Percentiles rank a stretch among this genome's conserved stretches.
Conservation (phyloP, 2,329 filamentous ascomycete genomes). For the Microdochium bolleyi region DNA sequence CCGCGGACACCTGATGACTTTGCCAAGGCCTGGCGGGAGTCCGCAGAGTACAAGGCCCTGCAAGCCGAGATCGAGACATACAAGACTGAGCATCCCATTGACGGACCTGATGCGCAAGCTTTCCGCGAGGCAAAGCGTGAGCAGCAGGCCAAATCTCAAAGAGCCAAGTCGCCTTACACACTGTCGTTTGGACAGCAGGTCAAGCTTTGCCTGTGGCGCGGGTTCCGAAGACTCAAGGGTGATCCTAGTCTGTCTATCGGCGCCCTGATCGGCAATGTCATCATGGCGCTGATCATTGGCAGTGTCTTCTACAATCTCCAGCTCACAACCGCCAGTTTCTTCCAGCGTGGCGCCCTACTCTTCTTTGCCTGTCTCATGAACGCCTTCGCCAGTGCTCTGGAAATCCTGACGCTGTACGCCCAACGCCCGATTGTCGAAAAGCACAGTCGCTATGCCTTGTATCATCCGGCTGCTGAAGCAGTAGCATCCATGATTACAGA, state of each 20-base stretch:
- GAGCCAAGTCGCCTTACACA: slow-evolving; percentile 72
- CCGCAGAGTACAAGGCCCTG: slow-evolving; percentile 39
- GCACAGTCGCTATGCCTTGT: slow-evolving; percentile 76
- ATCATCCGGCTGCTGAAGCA: slow-evolving; percentile 86
- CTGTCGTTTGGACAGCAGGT: slow-evolving; percentile 72
- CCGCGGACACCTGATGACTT: slow-evolving; percentile 57
- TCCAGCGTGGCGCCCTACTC: slow-evolving; percentile 67
- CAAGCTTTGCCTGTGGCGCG: slow-evolving; percentile 70
- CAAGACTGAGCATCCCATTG: slow-evolving; percentile 43
- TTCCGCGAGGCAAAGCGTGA: slow-evolving; percentile 47
- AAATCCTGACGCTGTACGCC: slow-evolving; percentile 79
- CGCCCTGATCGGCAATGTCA: slow-evolving; percentile 61
- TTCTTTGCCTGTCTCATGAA: slow-evolving; percentile 88
- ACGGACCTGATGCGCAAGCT: slow-evolving; percentile 45
- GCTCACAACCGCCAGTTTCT: slow-evolving; percentile 63
- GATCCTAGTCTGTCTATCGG: slow-evolving; percentile 70
- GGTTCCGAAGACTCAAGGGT: slow-evolving; percentile 66
- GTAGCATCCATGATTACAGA: slow-evolving; percentile 80
- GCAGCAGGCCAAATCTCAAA: slow-evolving; percentile 50
- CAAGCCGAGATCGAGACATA: slow-evolving; percentile 48
- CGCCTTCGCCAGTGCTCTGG: slow-evolving; percentile 71
- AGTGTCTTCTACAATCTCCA: slow-evolving; percentile 75
- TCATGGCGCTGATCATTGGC: slow-evolving; percentile 69
- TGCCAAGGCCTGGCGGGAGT: slow-evolving; percentile 48
- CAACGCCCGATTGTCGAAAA: slow-evolving; percentile 92